Evolutionary conservation across 345 rosid genomes (phyloP), one percentile per base, ranked within the genome.

Genomic region (Salix purpurea): DNA sequence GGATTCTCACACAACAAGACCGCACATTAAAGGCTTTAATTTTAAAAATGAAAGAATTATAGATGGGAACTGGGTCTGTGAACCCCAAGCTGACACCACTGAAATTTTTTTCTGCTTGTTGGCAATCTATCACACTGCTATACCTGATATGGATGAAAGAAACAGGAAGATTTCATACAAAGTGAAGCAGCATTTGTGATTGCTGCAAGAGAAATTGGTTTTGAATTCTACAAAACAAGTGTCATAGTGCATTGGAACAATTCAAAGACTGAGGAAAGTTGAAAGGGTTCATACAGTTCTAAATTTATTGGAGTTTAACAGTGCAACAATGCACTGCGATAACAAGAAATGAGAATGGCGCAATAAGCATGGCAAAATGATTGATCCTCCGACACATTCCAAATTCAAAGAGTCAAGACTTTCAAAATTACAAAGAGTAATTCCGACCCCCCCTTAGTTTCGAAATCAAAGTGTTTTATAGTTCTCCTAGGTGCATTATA

Each of bases 111-210:
- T 91, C 50, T 88, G 86, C 28, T 74, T 91, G 65, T 85, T 92
- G 28, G 97, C 98, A 13, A 80, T 92, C 72, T 94, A 97, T 64
- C 95, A 94, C 73, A 94, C 97, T 15, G 98, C 97, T 64, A 90
- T 94, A 72, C 97, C 98, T 15, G 98, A 91, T 81, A 89, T 86
- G 23, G 97, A 91, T 85, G 97, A 89, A 81, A 88, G 72, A 52
- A 87, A 87, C 0, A 90, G 89, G 36, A 90, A 85, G 74, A 81
- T 91, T 65, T 78, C 90, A 16, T 92, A 94, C 32, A 97, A 94
- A 74, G 97, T 88, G 98, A 94, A 87, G 91, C 95, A 72, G 94
- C 98, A 21, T 92, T 94, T 81, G 98, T 94, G 78, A 89, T 91
- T 85, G 98, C 97, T 19, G 98, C 98, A 39, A 87, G 94, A 84